Conservation (phyloP, 768 basidiomycete genomes). For the Phallus indusiatus region DNA sequence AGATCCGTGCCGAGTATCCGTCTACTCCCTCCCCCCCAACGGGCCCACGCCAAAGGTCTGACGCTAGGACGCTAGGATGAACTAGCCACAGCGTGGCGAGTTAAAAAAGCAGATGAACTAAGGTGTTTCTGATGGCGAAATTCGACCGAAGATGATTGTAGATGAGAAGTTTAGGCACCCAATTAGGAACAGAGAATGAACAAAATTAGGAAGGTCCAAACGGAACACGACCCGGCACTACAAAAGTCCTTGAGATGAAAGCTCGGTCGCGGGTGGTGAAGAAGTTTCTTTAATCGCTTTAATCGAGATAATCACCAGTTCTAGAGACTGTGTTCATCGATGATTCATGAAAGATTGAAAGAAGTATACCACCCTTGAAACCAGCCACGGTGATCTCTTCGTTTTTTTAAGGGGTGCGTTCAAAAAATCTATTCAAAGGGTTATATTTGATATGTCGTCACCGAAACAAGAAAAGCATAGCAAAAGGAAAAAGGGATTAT, state of each 20-base stretch:
- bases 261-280: background rate
- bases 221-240: background rate
- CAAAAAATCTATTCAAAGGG: too few relatives aligned
- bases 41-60: too few relatives aligned
- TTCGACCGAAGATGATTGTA: background rate
- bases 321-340: background rate
- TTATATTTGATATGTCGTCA: too few relatives aligned
- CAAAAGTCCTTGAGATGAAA: background rate
- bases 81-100: background rate
- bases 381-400: too few relatives aligned
- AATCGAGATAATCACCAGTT: background rate
- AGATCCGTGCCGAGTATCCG: background rate
- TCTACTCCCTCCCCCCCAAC: background rate
- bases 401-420: too few relatives aligned
- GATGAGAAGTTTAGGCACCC: background rate
- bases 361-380: background rate
- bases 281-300: background rate
- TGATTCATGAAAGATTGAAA: background rate
- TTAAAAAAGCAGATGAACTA: background rate
- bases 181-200: background rate
- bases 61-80: background rate
- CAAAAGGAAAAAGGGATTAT: too few relatives aligned
- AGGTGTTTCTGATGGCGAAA: background rate
- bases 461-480: too few relatives aligned
- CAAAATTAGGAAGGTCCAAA: background rate